phyloP scores from a whole-genome alignment of 352 stramenopile genomes.

The Phytopythium litorale region DNA sequence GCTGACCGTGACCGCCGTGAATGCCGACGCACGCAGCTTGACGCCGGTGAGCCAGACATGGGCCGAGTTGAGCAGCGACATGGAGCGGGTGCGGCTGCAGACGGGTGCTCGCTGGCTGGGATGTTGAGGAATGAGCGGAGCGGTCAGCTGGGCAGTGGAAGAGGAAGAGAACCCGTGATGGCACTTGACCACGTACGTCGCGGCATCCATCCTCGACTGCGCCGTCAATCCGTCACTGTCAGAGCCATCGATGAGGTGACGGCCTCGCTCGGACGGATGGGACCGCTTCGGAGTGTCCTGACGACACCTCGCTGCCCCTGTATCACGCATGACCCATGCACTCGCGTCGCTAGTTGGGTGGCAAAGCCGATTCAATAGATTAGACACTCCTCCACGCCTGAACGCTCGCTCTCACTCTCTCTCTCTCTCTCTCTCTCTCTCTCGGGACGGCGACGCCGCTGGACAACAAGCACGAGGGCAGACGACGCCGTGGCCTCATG shows the following conservation, averaged over 20 bases:
- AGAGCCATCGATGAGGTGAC: no score
- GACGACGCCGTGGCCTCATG: neutral
- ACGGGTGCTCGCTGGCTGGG: neutral
- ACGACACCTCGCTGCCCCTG: no score
- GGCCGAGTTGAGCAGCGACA: neutral
- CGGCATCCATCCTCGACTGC: neutral
- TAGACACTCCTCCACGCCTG: neutral
- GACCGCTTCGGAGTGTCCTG: no score
- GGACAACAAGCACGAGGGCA: neutral
- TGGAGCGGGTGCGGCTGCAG: neutral
- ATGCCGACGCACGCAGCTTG: neutral
- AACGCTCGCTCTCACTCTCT: neutral
- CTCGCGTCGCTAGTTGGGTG: neutral
- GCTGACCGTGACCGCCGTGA: neutral
- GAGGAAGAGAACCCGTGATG: neutral
- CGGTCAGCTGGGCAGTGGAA: neutral
- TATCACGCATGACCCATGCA: no score
- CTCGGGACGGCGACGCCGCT: neutral
- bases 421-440: neutral
- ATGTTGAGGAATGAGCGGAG: neutral
- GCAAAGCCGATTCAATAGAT: conserved; percentile 2
- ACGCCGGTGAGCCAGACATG: neutral
- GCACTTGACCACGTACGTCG: neutral
- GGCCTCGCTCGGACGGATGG: no score
- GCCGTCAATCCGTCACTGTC: no score